Percentiles rank a stretch among this genome's conserved stretches.
phyloP scores from a whole-genome alignment of 176 grass and related monocot species.

The Triticum aestivum region DNA sequence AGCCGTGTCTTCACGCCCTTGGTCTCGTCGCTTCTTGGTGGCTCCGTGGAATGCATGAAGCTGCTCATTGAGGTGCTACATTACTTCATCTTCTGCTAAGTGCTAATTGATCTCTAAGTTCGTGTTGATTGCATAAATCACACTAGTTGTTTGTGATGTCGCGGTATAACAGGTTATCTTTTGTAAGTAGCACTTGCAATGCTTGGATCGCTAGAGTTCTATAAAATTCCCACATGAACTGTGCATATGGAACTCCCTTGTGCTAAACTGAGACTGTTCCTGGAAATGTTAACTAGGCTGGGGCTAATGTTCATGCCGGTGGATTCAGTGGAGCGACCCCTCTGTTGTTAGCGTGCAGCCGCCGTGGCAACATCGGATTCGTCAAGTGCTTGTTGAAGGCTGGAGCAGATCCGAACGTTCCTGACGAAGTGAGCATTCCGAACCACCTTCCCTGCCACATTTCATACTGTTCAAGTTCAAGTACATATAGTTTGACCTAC shows the following conservation, averaged over 20 bases:
- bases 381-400: constrained; percentile 28
- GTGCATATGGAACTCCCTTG: neutral
- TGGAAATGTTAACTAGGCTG: constrained; percentile 7
- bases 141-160: neutral
- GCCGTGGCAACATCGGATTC: neutral
- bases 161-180: too few relatives aligned
- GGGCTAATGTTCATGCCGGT: constrained; percentile 15
- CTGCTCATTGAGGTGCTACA: constrained; percentile 8
- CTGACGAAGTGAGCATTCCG: constrained; percentile 18
- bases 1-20: constrained; percentile 20
- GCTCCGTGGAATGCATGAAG: constrained; percentile 25
- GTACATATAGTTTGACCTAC: neutral
- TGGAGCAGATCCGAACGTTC: constrained; percentile 13
- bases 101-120: neutral
- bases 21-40: constrained; percentile 8
- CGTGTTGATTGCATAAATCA: neutral
- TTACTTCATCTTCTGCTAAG: neutral
- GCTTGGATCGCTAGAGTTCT: neutral
- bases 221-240: neutral
- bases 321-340: constrained; percentile 23
- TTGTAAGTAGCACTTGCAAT: neutral
- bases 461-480: neutral
- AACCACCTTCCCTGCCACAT: neutral
- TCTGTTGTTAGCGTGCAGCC: constrained; percentile 26
- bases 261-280: neutral